Evolutionary conservation across 2,329 filamentous ascomycete genomes (phyloP).

Genomic region (Fusarium floridanum): DNA sequence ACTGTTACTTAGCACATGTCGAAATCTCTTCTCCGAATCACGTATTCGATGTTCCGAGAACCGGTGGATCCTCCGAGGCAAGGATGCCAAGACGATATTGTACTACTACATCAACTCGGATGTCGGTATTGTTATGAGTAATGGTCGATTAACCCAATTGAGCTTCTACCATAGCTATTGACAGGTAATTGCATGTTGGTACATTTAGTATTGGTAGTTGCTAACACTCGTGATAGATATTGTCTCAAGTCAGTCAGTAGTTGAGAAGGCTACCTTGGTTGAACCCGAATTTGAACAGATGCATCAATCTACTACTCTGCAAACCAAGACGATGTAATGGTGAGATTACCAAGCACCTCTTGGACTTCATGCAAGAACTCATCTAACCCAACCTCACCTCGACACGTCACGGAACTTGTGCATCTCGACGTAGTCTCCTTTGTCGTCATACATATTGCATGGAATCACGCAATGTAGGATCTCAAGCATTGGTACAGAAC

Average conservation of each 20-base stretch:
- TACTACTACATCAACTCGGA: not conserved
- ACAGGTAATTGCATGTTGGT: not conserved
- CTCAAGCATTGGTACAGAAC: not conserved
- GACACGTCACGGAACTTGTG: conserved; percentile 21
- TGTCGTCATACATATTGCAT: not conserved
- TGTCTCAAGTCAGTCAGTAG: not conserved
- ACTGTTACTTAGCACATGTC: conserved; percentile 15
- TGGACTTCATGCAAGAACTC: not conserved
- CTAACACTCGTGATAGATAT: not conserved
- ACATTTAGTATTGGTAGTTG: not conserved
- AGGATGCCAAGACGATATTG: not conserved
- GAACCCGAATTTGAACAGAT: not conserved
- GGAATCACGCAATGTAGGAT: conserved; percentile 25
- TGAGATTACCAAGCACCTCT: not conserved
- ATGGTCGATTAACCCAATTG: not conserved
- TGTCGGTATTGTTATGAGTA: not conserved
- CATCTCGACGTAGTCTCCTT: conserved; percentile 3
- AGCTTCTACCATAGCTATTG: not conserved
- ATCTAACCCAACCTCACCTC: not conserved
- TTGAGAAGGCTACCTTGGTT: not conserved
- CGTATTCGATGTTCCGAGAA: conserved; percentile 22
- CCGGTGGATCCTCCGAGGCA: conserved; percentile 12
- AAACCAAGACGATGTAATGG: not conserved
- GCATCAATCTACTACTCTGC: not conserved
- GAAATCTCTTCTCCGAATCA: conserved; percentile 36